Percentiles rank a stretch among this genome's conserved stretches.
Evolutionary conservation across 768 basidiomycete species (phyloP).

Genomic region (Cytidiella melzeri): DNA sequence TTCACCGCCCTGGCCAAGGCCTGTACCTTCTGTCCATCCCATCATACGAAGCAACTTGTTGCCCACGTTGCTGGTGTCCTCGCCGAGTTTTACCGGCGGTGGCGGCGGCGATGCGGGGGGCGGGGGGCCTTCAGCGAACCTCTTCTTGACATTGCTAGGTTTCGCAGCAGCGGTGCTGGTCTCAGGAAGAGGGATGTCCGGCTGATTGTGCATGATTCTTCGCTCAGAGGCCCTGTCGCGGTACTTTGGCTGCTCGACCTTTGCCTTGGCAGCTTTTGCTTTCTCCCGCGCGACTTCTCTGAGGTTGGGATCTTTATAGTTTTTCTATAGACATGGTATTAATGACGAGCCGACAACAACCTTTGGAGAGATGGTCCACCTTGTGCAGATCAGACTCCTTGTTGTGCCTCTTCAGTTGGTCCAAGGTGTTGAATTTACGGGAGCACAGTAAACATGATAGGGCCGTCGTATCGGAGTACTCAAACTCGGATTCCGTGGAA

Average conservation of each 20-base stretch:
- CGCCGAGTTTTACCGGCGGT: slow-evolving; percentile 58
- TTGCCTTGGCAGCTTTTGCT: slow-evolving; percentile 33
- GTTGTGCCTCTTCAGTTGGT: slow-evolving; percentile 85
- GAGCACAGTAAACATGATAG: slow-evolving; percentile 88
- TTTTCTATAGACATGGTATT: slow-evolving; percentile 53
- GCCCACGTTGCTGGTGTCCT: slow-evolving; percentile 84
- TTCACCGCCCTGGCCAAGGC: slow-evolving; percentile 75
- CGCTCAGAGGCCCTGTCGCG: slow-evolving; percentile 93
- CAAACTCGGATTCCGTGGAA: slow-evolving; percentile 55
- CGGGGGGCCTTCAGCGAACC: slow-evolving; percentile 58
- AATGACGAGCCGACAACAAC: neutral
- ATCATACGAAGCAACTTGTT: slow-evolving; percentile 95
- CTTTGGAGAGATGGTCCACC: slow-evolving; percentile 44
- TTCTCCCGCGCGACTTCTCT: slow-evolving; percentile 75
- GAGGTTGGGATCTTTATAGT: slow-evolving; percentile 65
- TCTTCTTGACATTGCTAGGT: slow-evolving; percentile 30
- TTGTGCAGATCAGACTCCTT: slow-evolving; percentile 95
- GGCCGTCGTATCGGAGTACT: slow-evolving; percentile 71
- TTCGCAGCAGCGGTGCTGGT: slow-evolving; percentile 27
- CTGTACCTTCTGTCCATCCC: slow-evolving; percentile 93
- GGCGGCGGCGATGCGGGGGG: slow-evolving; percentile 57
- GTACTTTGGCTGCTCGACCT: slow-evolving; percentile 69
- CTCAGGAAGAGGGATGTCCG: slow-evolving; percentile 65
- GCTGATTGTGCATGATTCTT: slow-evolving; percentile 86
- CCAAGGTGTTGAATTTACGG: slow-evolving; percentile 84